A percentile compares a stretch with the other conserved stretches of the same genome.
phyloP scores from a whole-genome alignment of 768 basidiomycete species.

The Psilocybe cyanescens region DNA sequence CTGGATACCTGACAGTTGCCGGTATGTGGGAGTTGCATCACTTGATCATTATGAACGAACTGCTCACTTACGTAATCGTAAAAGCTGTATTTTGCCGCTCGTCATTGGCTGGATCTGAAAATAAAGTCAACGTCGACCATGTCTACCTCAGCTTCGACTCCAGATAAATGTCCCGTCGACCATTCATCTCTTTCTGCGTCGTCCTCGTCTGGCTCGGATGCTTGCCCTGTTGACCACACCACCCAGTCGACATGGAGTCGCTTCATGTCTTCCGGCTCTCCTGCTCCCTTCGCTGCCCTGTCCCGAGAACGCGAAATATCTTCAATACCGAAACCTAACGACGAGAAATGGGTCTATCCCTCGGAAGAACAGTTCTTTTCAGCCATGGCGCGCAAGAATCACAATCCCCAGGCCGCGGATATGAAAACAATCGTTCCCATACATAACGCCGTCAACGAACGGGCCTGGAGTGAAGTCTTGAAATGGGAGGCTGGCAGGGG shows the following conservation, averaged over 20 bases:
- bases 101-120: conserved; percentile 14
- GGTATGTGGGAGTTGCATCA: conserved; percentile 6
- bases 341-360: conserved; percentile 94
- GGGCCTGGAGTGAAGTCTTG: conserved; percentile 82
- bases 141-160: conserved; percentile 31
- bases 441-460: conserved; percentile 98
- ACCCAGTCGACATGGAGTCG: conserved; percentile 45
- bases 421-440: conserved; percentile 98
- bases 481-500: conserved; percentile 85
- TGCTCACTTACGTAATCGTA: conserved; percentile 18
- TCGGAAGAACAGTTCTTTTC: conserved; percentile 98
- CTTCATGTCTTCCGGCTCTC: conserved; percentile 38
- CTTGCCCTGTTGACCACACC: conserved; percentile 48
- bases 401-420: conserved; percentile 83
- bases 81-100: conserved; percentile 2
- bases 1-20: conserved; percentile 13
- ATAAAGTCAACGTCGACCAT: conserved; percentile 9
- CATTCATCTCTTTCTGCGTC: conserved; percentile 32
- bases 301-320: conserved; percentile 81
- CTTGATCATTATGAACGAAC: not conserved
- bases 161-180: conserved; percentile 66
- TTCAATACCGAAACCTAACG: conserved; percentile 78
- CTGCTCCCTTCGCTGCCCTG: conserved; percentile 38
- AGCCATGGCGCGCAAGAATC: conserved; percentile 96
- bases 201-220: not conserved